A percentile compares a stretch with the other conserved stretches of the same genome.
Conservation (phyloP, 495 filamentous ascomycete genomes). For the Letharia columbiana region DNA sequence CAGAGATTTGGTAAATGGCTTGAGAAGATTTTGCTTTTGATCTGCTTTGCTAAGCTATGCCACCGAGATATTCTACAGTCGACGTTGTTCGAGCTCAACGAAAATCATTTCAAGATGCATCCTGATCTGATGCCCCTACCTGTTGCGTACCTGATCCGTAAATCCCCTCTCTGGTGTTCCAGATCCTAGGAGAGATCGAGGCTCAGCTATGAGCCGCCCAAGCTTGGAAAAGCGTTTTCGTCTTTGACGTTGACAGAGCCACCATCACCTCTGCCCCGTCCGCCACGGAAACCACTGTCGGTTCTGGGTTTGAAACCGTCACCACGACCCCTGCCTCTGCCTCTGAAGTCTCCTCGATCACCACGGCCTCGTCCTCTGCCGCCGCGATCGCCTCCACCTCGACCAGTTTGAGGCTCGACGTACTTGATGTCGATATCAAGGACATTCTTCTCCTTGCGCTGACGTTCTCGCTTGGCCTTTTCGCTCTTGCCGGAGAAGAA, state of each 20-base stretch:
- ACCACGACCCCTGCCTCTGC: slow-evolving; percentile 36
- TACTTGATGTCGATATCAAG: slow-evolving; percentile 79
- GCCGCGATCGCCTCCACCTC: slow-evolving; percentile 45
- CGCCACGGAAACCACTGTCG: slow-evolving; percentile 34
- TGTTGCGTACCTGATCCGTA: slow-evolving; percentile 3
- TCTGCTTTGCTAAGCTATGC: background rate
- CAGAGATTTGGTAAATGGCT: background rate
- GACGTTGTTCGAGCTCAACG: background rate
- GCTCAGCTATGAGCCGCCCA: slow-evolving; percentile 40
- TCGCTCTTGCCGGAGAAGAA: slow-evolving; percentile 68
- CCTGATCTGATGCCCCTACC: background rate
- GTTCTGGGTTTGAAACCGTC: slow-evolving; percentile 35
- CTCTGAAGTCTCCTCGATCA: slow-evolving; percentile 37
- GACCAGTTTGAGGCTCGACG: slow-evolving; percentile 47
- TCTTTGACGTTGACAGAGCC: slow-evolving; percentile 54
- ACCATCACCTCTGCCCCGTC: slow-evolving; percentile 32
- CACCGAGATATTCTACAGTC: background rate
- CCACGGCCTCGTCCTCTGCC: slow-evolving; percentile 40
- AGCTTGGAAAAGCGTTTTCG: slow-evolving; percentile 61
- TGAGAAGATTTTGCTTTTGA: background rate
- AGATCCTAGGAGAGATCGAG: background rate
- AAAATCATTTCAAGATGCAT: background rate
- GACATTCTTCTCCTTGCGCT: slow-evolving; percentile 85
- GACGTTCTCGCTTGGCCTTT: slow-evolving; percentile 79
- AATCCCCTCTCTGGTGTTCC: background rate